Evolutionary conservation across 306 rosid genomes (phyloP), one percentile per base, ranked within the genome.

Genomic region (Styphnolobium japonicum): DNA sequence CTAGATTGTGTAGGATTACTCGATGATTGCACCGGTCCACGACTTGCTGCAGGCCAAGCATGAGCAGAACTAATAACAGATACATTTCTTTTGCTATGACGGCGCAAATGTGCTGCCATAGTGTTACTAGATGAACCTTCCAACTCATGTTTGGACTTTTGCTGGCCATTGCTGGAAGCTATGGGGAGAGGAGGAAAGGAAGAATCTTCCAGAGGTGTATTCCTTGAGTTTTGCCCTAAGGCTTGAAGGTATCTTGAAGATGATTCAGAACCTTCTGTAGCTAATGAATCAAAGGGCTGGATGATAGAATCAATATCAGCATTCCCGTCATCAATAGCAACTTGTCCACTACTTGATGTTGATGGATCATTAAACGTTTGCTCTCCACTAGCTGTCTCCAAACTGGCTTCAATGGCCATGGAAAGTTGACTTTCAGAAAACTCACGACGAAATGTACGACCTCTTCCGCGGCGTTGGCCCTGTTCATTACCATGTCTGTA

Each of bases 71-170:
- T 85, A 66, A 85, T 52, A 80, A 86, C 88, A 71, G 91, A 74
- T 45, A 76, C 89, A 27, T 82, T 91, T 58, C 75, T 85, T 15
- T 86, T 86, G 74, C 82, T 84, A 75, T 85, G 83, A 53, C 84
- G 87, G 37, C 93, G 97, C 73, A 95, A 92, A 78, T 82, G 96
- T 27, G 94, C 94, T 36, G 99, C 99, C 99, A 95, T 90, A 27
- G 87, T 86, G 71, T 86, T 91, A 49, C 69, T 84, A 22, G 93
- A 86, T 18, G 89, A 80, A 80, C 82, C 84, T 43, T 91, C 94
- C 16, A 79, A 80, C 67, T 91, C 94, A 10, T 83, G 80, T 85
- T 63, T 74, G 68, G 92, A 78, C 67, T 85, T 85, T 51, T 70
- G 85, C 73, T 88, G 91, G 72, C 86, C 86, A 83, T 80, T 89